Evolutionary conservation across 768 basidiomycete species (phyloP).

Genomic region (Suillus spraguei): DNA sequence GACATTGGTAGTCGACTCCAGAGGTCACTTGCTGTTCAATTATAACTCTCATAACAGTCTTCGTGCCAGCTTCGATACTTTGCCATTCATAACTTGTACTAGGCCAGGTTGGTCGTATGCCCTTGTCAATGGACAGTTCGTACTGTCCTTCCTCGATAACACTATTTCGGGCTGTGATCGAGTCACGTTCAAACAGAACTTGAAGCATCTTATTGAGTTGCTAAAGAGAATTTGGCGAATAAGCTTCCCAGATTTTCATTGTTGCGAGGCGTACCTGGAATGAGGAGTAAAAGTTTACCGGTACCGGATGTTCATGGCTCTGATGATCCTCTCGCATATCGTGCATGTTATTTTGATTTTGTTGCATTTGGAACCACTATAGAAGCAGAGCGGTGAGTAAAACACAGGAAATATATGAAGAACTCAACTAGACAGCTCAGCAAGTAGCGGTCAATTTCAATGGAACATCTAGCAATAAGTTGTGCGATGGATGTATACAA

Average conservation of each 20-base stretch:
- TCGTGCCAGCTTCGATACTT: slow-evolving; percentile 28
- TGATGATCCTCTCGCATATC: slow-evolving; percentile 10
- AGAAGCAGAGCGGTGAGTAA: neutral
- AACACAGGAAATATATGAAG: neutral
- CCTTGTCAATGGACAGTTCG: slow-evolving; percentile 28
- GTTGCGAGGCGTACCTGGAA: slow-evolving; percentile 22
- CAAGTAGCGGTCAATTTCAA: neutral
- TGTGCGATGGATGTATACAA: neutral
- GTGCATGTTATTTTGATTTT: neutral
- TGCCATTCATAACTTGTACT: slow-evolving; percentile 26
- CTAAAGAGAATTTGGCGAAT: slow-evolving; percentile 9
- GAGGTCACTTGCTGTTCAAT: slow-evolving; percentile 23
- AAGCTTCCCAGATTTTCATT: neutral
- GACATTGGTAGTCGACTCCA: slow-evolving; percentile 21
- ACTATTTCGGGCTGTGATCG: slow-evolving; percentile 24
- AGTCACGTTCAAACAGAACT: slow-evolving; percentile 21
- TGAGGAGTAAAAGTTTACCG: slow-evolving; percentile 27
- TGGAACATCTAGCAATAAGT: neutral
- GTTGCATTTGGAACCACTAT: neutral
- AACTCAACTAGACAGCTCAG: neutral
- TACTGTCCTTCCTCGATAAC: slow-evolving; percentile 28
- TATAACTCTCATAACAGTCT: slow-evolving; percentile 28
- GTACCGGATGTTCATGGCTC: slow-evolving; percentile 24
- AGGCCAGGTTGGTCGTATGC: slow-evolving; percentile 23
- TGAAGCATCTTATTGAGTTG: slow-evolving; percentile 26